phyloP scores from a whole-genome alignment of 352 stramenopile genomes.

The Globisporangium mamillatum region DNA sequence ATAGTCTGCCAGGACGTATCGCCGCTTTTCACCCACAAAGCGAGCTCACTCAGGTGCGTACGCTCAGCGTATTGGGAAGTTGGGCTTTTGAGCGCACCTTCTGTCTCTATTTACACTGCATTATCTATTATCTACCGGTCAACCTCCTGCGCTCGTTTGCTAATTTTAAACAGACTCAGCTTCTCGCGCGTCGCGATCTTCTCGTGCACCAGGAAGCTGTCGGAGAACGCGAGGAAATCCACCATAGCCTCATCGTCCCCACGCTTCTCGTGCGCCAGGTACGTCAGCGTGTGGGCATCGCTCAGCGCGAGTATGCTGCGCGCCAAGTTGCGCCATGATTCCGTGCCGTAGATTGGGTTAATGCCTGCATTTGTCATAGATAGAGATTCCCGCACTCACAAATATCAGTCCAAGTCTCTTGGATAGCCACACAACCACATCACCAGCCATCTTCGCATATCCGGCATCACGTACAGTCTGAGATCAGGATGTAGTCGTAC shows the following conservation, averaged over 20 bases:
- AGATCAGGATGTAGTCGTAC: slow-evolving; percentile 72
- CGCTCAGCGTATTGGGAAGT: not conserved
- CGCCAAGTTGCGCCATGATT: slow-evolving; percentile 77
- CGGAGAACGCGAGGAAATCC: slow-evolving; percentile 61
- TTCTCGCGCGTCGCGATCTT: slow-evolving; percentile 36
- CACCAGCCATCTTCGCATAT: not conserved
- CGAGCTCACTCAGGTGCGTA: not conserved
- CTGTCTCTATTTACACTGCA: slow-evolving; percentile 4
- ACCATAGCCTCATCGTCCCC: slow-evolving; percentile 70
- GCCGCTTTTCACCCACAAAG: not conserved
- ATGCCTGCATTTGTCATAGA: slow-evolving; percentile 33
- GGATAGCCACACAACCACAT: not conserved
- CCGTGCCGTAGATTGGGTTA: slow-evolving; percentile 80
- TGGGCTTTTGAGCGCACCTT: not conserved
- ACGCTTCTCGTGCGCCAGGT: slow-evolving; percentile 65
- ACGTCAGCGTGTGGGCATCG: slow-evolving; percentile 48
- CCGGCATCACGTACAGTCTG: slow-evolving; percentile 49
- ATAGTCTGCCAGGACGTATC: not conserved
- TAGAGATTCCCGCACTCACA: not conserved
- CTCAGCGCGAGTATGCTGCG: slow-evolving; percentile 65
- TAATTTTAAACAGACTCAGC: slow-evolving; percentile 59
- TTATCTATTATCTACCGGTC: not conserved
- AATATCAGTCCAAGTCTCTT: not conserved
- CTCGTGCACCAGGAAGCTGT: slow-evolving; percentile 33
- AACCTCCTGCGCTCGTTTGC: not conserved